Evolutionary conservation across 1,139 yeast genomes (phyloP), one percentile per base, ranked within the genome.

Genomic region (Pneumocystis murina): DNA sequence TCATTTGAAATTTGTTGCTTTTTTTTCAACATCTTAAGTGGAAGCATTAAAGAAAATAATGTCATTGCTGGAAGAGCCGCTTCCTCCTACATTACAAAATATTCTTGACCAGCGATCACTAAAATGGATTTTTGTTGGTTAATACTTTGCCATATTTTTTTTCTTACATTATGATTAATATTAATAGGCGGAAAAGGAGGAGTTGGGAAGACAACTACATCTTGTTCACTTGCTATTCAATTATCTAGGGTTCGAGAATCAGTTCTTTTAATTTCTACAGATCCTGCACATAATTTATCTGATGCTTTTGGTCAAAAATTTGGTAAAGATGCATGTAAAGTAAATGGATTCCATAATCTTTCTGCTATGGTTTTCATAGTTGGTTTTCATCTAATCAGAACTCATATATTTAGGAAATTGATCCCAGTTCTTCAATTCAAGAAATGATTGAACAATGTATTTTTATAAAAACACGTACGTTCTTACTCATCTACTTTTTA

Each of bases 271-370:
- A 92, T 92, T 70, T 91, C 97, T 38, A 92, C 98, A 0, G 98
- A 92, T 76, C 98, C 98, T 35, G 98, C 98, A 3, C 98, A 92
- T 75, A 92, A 92, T 74, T 80, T 92, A 70, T 87, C 96, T 41
- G 98, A 92, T 75, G 98, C 98, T 0, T 92, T 92, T 76, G 96
- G 96, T 73, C 98, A 92, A 74, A 92, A 92, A 75, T 92, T 92
- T 72, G 95, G 95, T 70, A 92, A 92, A 74, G 98, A 92, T 71
- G 97, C 98, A 10, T 82, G 96, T 72, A 82, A 84, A 65, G 97
- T 92, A 36, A 89, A 92, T 59, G 97, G 97, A 0, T 81, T 91
- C 76, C 73, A 81, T 61, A 92, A 92, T 73, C 80, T 92, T 71
- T 86, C 91, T 59, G 95, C 97, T 78, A 92, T 92, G 98, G 55